These are phyloP conservation scores for Globisporangium middletonii DNA, from an alignment of 352 stramenopile genomes.

Conservation along the genomic window DNA sequence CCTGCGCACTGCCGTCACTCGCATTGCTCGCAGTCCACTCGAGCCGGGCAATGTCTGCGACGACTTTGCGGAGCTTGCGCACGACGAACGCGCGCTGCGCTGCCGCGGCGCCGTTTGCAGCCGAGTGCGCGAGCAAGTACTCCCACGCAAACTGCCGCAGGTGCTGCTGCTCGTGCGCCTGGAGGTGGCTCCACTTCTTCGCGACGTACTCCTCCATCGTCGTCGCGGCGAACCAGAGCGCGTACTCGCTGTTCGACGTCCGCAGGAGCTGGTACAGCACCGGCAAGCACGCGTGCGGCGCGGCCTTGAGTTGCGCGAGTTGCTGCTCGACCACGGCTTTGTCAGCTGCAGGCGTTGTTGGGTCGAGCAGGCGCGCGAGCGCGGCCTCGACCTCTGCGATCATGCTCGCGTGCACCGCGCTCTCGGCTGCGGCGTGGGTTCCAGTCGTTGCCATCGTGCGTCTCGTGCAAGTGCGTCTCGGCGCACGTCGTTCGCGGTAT, in stretches of 20 bases:
- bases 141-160: slow-evolving; percentile 69
- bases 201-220: slow-evolving; percentile 75
- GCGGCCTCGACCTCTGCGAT: slow-evolving; percentile 64
- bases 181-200: slow-evolving; percentile 44
- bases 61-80: slow-evolving; percentile 65
- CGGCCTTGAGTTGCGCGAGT: slow-evolving; percentile 52
- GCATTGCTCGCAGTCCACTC: slow-evolving; percentile 33
- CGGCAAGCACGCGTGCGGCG: slow-evolving; percentile 44
- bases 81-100: slow-evolving; percentile 46
- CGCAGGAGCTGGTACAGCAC: slow-evolving; percentile 58
- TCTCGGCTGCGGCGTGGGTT: background rate
- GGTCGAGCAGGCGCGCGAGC: slow-evolving; percentile 52
- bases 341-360: slow-evolving; percentile 30
- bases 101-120: background rate
- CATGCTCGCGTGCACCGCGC: slow-evolving; percentile 10
- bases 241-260: slow-evolving; percentile 62
- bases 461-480: background rate
- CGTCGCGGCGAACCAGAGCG: slow-evolving; percentile 70
- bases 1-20: slow-evolving; percentile 5
- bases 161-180: slow-evolving; percentile 27
- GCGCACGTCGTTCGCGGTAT: background rate
- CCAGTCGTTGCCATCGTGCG: slow-evolving; percentile 3
- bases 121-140: slow-evolving; percentile 26
- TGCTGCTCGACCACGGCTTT: slow-evolving; percentile 57
- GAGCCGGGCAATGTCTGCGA: slow-evolving; percentile 59